Evolutionary conservation across 352 stramenopile species (phyloP).

Genomic region (Pythium grandisporangium): DNA sequence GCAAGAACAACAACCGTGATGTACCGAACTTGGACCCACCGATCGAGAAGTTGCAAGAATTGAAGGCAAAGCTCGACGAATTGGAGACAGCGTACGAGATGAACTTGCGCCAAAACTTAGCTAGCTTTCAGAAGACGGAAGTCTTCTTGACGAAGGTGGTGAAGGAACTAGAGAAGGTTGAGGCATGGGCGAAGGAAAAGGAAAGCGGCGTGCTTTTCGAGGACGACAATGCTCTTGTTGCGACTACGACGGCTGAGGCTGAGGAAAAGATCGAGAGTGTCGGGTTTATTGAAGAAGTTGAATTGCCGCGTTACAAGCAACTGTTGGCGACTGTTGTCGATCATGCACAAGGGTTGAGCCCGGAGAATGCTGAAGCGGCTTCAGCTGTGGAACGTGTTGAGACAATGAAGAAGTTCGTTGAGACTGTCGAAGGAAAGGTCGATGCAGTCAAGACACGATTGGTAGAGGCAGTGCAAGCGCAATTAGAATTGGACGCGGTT

Average conservation of each 20-base stretch:
- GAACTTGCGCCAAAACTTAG: slow-evolving; percentile 60
- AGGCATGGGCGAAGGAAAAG: slow-evolving; percentile 76
- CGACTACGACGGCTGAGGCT: slow-evolving; percentile 48
- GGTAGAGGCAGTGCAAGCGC: slow-evolving; percentile 39
- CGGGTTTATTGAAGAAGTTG: slow-evolving; percentile 73
- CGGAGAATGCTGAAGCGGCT: slow-evolving; percentile 59
- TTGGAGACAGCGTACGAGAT: slow-evolving; percentile 65
- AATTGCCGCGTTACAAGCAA: slow-evolving; percentile 79
- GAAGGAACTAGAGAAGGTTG: slow-evolving; percentile 82
- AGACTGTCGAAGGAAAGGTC: slow-evolving; percentile 60
- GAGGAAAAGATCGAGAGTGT: slow-evolving; percentile 83
- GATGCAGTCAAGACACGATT: slow-evolving; percentile 51
- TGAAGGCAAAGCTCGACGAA: slow-evolving; percentile 59
- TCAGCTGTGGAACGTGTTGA: slow-evolving; percentile 66
- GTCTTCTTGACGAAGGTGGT: slow-evolving; percentile 75
- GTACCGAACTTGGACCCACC: slow-evolving; percentile 60
- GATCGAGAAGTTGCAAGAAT: slow-evolving; percentile 71
- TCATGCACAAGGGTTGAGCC: slow-evolving; percentile 50
- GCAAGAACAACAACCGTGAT: slow-evolving; percentile 81
- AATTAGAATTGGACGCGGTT: slow-evolving; percentile 69
- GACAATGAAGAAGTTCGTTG: slow-evolving; percentile 67
- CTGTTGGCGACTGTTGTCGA: slow-evolving; percentile 55
- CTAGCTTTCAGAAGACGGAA: slow-evolving; percentile 80
- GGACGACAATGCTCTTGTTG: slow-evolving; percentile 34
- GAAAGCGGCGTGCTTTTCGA: slow-evolving; percentile 61